These are phyloP conservation scores for Lecanicillium sp. DNA, from an alignment of 2,329 filamentous ascomycete genomes.

Conservation along the genomic window DNA sequence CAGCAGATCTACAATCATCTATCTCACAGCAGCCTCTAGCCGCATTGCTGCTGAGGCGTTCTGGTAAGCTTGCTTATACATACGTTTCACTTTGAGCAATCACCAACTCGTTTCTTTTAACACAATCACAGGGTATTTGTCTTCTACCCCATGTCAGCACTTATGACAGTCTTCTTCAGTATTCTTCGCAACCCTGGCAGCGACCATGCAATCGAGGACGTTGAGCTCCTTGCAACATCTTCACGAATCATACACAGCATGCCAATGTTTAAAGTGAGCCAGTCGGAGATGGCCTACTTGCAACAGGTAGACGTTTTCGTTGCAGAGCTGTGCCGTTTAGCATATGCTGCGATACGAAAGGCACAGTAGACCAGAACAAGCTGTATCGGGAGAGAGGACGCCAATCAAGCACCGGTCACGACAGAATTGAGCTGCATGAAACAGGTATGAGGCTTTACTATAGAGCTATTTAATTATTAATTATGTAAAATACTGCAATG, in stretches of 20 bases:
- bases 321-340: constrained; percentile 33
- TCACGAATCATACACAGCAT: constrained; percentile 35
- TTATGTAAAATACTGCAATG: too few relatives aligned
- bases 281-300: constrained; percentile 30
- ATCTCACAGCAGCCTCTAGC: constrained; percentile 33
- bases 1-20: constrained; percentile 45
- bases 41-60: constrained; percentile 39
- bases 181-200: constrained; percentile 40
- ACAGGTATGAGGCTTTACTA: too few relatives aligned
- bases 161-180: constrained; percentile 47
- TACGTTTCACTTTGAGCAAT: too few relatives aligned
- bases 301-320: constrained; percentile 34
- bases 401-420: too few relatives aligned
- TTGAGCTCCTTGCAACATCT: constrained; percentile 35
- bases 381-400: too few relatives aligned
- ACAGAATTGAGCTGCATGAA: too few relatives aligned
- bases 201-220: constrained; percentile 33
- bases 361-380: too few relatives aligned
- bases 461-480: too few relatives aligned
- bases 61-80: too few relatives aligned
- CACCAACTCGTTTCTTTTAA: not conserved
- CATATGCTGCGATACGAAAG: constrained; percentile 33
- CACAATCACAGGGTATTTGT: constrained; percentile 38
- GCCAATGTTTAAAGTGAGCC: constrained; percentile 17
- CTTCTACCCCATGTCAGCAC: constrained; percentile 48